Evolutionary conservation across 2,329 filamentous ascomycete genomes (phyloP), one percentile per base, ranked within the genome.

Genomic region (Phialemoniopsis sp.): DNA sequence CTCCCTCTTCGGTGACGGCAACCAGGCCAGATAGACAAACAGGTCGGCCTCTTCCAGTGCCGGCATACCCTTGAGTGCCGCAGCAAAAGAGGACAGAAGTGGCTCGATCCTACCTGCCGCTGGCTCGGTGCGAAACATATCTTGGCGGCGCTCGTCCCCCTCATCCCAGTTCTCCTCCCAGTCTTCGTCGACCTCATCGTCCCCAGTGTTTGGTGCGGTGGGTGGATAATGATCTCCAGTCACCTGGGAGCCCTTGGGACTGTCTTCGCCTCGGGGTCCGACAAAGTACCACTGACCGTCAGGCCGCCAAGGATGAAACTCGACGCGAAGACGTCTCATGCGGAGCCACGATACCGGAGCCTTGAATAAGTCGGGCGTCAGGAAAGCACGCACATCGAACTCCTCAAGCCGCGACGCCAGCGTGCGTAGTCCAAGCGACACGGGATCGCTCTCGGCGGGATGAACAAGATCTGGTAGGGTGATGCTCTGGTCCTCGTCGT

Each of bases 201-300:
- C 49, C 42, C 49, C 42, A 8, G 44, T 38, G 13, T 38, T 47
- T 36, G 41, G 34, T 13, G n/a, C 29, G 19, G 39, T 36, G 28
- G 34, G 47, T n/a, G 50, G 47, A 29, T 52, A 49, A 36, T 52
- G 48, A 28, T 50, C 39, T n/a, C 45, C 43, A 10, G 44, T 44
- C 29, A 54, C 47, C 32, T 33, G 34, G 33, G 41, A 54, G 29
- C 49, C 50, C 18, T 37, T 37, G 33, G 37, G 38, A 5, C 46
- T 47, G 33, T 51, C 43, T 42, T 52, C 49, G 32, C 48, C 46
- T 21, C 43, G 36, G 9, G 50, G 49, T 28, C 50, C 49, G 41
- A 47, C 46, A 40, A 51, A 53, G 39, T 52, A 53, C 49, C 49
- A 51, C 32, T 36, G 40, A n/a, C 47, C 49, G 28, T 51, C 49